phyloP scores from a whole-genome alignment of 2,329 filamentous ascomycete genomes.

The Westerdykella aurantiaca region DNA sequence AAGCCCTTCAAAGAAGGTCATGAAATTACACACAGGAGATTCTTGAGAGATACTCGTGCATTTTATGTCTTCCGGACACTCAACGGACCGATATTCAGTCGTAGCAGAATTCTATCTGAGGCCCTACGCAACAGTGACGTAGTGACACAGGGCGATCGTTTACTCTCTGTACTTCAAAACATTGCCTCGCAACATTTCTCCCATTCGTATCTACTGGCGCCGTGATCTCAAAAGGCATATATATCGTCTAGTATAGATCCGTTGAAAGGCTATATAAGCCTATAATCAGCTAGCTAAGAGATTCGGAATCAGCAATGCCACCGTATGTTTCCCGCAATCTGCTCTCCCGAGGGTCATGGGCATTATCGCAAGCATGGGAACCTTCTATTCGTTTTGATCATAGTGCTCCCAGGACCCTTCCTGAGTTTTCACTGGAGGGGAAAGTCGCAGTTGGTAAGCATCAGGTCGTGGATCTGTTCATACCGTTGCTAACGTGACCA shows the following conservation, averaged over 20 bases:
- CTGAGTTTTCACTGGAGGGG: slow-evolving; percentile 13
- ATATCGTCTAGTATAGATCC: neutral
- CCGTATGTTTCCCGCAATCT: slow-evolving; percentile 8
- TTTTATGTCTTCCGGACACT: too few species aligned
- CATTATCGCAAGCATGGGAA: slow-evolving; percentile 1
- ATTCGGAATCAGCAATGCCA: slow-evolving; percentile 6
- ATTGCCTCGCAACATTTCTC: neutral
- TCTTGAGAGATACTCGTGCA: too few species aligned
- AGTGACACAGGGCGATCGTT: slow-evolving; percentile 2
- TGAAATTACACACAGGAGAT: too few species aligned
- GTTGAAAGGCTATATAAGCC: neutral
- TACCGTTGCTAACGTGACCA: slow-evolving; percentile 1
- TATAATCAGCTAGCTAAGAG: neutral
- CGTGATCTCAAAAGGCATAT: neutral
- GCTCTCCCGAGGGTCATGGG: slow-evolving; percentile 4
- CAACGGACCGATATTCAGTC: too few species aligned
- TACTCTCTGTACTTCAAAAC: neutral
- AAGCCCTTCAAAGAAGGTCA: too few species aligned
- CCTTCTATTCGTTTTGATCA: slow-evolving; percentile 8
- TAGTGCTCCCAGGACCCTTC: slow-evolving; percentile 9
- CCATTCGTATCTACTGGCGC: neutral
- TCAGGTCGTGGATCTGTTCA: neutral
- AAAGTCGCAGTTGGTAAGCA: slow-evolving; percentile 12
- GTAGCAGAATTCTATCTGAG: too few species aligned
- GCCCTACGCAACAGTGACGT: slow-evolving; percentile 9